A percentile compares a stretch with the other conserved stretches of the same genome.
phyloP scores from a whole-genome alignment of 1,139 yeast genomes.

The Kurtzmaniella quercitrusa region DNA sequence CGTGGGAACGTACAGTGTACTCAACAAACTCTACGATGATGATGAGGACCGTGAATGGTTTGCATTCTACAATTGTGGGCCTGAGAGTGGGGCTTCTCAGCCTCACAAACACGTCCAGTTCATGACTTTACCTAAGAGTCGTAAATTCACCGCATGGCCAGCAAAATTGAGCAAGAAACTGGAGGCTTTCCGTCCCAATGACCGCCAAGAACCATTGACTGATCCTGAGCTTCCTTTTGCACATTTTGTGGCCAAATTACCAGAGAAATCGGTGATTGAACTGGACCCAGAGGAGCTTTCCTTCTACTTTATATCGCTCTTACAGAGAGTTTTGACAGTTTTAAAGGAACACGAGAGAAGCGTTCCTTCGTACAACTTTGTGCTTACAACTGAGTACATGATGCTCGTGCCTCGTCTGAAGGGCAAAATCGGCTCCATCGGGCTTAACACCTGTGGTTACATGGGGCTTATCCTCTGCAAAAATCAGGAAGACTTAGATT shows the following conservation, averaged over 20 bases:
- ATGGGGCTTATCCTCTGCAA: conserved; percentile 78
- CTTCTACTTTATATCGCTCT: conserved; percentile 61
- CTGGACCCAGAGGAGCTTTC: conserved; percentile 54
- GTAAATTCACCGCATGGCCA: conserved; percentile 52
- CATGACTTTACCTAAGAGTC: conserved; percentile 58
- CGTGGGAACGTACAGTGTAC: conserved; percentile 49
- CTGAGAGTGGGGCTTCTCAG: conserved; percentile 86
- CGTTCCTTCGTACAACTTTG: conserved; percentile 61
- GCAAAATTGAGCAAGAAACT: conserved; percentile 45
- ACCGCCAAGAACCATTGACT: conserved; percentile 55
- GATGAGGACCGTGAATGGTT: conserved; percentile 37
- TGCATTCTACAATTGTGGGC: conserved; percentile 87
- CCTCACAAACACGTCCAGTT: conserved; percentile 91
- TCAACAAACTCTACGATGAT: conserved; percentile 25
- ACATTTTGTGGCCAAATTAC: conserved; percentile 71
- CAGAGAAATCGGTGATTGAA: conserved; percentile 30
- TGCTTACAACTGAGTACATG: conserved; percentile 79
- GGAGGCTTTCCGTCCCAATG: conserved; percentile 52
- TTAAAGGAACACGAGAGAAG: conserved; percentile 47
- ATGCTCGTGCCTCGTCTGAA: conserved; percentile 76
- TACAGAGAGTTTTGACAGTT: conserved; percentile 67
- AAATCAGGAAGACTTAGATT: conserved; percentile 45
- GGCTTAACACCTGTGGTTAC: conserved; percentile 77
- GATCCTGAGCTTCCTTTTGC: conserved; percentile 68
- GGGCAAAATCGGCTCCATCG: conserved; percentile 39